Evolutionary conservation across 1,284 basidiomycete genomes (phyloP), one percentile per base, ranked within the genome.

Genomic region (Malassezia restricta): DNA sequence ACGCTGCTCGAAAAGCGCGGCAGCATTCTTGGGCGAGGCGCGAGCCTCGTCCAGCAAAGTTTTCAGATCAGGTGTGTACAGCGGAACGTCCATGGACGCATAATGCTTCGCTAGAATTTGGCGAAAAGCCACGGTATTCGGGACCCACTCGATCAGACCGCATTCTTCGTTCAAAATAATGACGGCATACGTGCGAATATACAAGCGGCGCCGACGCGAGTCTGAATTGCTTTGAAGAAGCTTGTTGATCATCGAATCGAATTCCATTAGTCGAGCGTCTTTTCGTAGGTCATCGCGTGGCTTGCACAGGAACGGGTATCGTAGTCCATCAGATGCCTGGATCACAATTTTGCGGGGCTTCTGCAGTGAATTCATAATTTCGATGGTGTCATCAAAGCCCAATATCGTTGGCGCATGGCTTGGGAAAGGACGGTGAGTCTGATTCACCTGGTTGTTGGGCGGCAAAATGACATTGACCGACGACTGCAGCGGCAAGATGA

Each of bases 61-160:
- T 40, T 74, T 73, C 70, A 91, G 75, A 24, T 86, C 81, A 38
- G 49, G 47, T 5, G 46, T 57, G 76, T 79, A 66, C 43, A 65
- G 49, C 11, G 60, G 55, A 37, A 68, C 65, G 24, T 59, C 58
- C 15, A 62, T 55, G 43, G 53, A 58, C 9, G 79, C 78, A 68
- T 96, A 98, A n/a, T 78, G 76, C 58, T 83, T 83, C 47, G 79
- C 68, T 27, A 98, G 76, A 37, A 96, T 81, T 5, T 82, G 80
- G 31, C 94, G 84, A 38, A 96, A 77, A 2, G 90, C 86, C 29
- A 83, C 79, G 0, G 92, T 96, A 71, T 98, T 86, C 1, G 85
- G 86, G 11, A 99, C 94, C 94, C 94, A 99, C 81, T 99, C 90
- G 56, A 98, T 88, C 55, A 98, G 81, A 0, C 94, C 94, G 66